Percentiles rank a stretch among this genome's conserved stretches.
Evolutionary conservation across 768 basidiomycete species (phyloP).

Genomic region (Xerocomellus chrysenteron): DNA sequence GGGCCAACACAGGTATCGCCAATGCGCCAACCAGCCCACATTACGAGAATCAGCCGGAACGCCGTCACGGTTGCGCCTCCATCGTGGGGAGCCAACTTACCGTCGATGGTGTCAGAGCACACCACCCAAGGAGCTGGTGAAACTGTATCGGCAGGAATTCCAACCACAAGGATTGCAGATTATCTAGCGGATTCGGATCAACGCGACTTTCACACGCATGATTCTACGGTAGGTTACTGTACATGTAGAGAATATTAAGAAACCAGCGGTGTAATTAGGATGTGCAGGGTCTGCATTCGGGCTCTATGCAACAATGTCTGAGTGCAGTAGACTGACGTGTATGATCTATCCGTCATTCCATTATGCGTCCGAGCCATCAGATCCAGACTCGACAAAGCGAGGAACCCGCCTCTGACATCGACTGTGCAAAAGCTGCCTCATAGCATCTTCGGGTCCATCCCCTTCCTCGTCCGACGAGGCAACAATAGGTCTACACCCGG

Average conservation of each 20-base stretch:
- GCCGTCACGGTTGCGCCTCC: neutral
- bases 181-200: too few species aligned
- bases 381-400: conserved; percentile 14
- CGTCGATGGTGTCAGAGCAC: too few species aligned
- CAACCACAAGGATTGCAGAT: too few species aligned
- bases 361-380: conserved; percentile 20
- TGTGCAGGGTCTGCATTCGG: too few species aligned
- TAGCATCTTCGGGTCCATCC: conserved; percentile 3
- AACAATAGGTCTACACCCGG: neutral
- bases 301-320: too few species aligned
- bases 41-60: neutral
- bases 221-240: too few species aligned
- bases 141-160: too few species aligned
- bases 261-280: too few species aligned
- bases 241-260: too few species aligned
- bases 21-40: conserved; percentile 6
- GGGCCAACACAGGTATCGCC: conserved; percentile 4
- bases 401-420: neutral
- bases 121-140: neutral
- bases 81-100: too few species aligned
- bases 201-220: too few species aligned
- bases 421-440: neutral
- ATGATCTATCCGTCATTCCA: conserved; percentile 6
- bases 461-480: conserved; percentile 22
- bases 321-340: neutral